phyloP scores from a whole-genome alignment of 2,329 filamentous ascomycete species.

The Phoma sp. region DNA sequence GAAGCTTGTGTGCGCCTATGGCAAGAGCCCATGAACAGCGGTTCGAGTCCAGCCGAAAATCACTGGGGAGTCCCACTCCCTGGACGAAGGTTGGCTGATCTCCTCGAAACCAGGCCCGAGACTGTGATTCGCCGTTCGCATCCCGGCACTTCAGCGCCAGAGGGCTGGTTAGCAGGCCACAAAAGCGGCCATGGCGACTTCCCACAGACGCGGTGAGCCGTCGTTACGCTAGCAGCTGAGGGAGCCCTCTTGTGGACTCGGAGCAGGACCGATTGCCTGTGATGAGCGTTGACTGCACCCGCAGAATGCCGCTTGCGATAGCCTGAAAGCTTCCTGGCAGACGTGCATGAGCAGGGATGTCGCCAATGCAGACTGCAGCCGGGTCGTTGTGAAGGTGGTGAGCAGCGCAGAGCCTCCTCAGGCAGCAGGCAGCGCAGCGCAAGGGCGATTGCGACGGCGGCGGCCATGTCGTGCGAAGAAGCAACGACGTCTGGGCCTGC shows the following conservation, averaged over 20 bases:
- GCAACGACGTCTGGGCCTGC: slow-evolving; percentile 11
- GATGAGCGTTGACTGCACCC: slow-evolving; percentile 16
- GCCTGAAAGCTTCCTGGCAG: slow-evolving; percentile 12
- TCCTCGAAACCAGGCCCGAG: slow-evolving; percentile 12
- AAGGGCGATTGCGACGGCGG: background rate
- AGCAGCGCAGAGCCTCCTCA: slow-evolving; percentile 19
- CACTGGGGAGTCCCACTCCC: slow-evolving; percentile 10
- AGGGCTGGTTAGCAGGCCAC: slow-evolving; percentile 17
- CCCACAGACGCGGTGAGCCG: slow-evolving; percentile 19
- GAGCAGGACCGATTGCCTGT: slow-evolving; percentile 33
- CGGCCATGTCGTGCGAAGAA: slow-evolving; percentile 13
- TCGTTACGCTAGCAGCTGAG: slow-evolving; percentile 14
- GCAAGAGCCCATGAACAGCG: slow-evolving; percentile 15
- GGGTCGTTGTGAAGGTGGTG: slow-evolving; percentile 6
- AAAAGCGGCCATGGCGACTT: slow-evolving; percentile 18
- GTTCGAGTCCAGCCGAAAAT: slow-evolving; percentile 16
- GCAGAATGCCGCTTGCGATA: slow-evolving; percentile 24
- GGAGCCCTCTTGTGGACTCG: slow-evolving; percentile 21
- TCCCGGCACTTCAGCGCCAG: slow-evolving; percentile 17
- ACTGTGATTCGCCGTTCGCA: slow-evolving; percentile 20
- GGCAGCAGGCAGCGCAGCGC: slow-evolving; percentile 1
- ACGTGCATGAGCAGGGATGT: slow-evolving; percentile 16
- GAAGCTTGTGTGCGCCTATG: slow-evolving; percentile 12
- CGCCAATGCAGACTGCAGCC: slow-evolving; percentile 24
- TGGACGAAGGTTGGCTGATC: slow-evolving; percentile 19